Base-by-base conservation (phyloP, 2,329 filamentous ascomycete genomes). In the Sporothrix curviconia region DNA sequence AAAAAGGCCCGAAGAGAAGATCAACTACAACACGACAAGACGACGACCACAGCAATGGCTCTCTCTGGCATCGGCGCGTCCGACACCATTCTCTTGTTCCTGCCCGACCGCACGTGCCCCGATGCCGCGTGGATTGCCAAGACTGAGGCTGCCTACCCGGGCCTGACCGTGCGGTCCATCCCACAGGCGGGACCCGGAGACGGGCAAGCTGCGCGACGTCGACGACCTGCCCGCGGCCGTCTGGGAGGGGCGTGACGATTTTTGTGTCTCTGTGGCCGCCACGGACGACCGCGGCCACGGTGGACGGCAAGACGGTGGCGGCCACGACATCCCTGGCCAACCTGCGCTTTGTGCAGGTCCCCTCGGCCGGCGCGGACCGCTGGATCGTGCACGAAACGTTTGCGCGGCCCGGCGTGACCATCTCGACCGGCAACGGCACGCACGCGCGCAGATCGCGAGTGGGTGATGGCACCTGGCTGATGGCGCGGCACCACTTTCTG, bases 261-360 rank as follows among this genome's bases (percentile, higher is more conserved):
- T 58, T 76, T 15, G 66, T 65, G 40, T 64, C 67, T 4, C 69
- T 68, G 55, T 60, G 65, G 28, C 66, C 72, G 4, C 70, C 72
- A 1, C 66, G 64, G 0, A 51, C 47, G 32, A 39, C 47, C 11
- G 15, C 9, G 3, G 17, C 24, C 8, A 34, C 25, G 19, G 47
- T 22, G 12, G 60, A 64, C 2, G 66, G 67, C 25, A 55, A 66
- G 43, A 65, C 34, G 14, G 7, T 51, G 19, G 7, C 3, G 4
- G 19, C 34, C 34, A 51, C 4, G 34, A 40, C 49, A 9, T 28
- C 49, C 3, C 34, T 76, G 34, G 62, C 66, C 8, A 65, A 69
- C 3, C 66, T 78, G 24, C 70, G 74, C 46, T 76, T 71, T 58
- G 70, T 79, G n/a, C 77, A 79, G 65, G 61, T 76, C 25, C 64